Conservation (phyloP, 352 stramenopile species). For the Peronospora tabacina region DNA sequence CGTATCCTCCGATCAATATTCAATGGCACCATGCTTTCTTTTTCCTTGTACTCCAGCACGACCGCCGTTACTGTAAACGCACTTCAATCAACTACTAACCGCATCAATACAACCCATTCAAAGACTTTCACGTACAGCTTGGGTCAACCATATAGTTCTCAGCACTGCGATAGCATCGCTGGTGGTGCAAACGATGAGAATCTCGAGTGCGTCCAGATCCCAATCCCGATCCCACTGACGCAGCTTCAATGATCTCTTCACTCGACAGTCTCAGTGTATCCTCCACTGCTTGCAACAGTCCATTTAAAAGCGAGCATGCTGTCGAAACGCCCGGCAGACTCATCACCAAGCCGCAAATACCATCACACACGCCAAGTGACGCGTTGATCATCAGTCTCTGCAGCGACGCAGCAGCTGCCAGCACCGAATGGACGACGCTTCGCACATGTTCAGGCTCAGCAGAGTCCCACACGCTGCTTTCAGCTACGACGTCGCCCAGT, state of each 20-base stretch:
- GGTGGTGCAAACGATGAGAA: constrained; percentile 31
- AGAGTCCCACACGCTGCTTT: constrained; percentile 47
- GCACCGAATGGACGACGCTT: constrained; percentile 59
- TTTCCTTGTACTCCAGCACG: constrained; percentile 82
- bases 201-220: constrained; percentile 23
- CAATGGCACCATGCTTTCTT: constrained; percentile 70
- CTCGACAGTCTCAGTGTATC: constrained; percentile 44
- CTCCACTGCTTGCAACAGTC: constrained; percentile 63
- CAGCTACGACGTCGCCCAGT: constrained; percentile 44
- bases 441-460: constrained; percentile 54
- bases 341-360: constrained; percentile 72
- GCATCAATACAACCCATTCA: constrained; percentile 10
- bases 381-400: constrained; percentile 42
- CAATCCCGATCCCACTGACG: constrained; percentile 15
- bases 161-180: constrained; percentile 16
- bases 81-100: not conserved
- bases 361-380: constrained; percentile 49
- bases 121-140: constrained; percentile 39
- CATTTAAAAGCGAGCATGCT: constrained; percentile 56
- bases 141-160: constrained; percentile 60
- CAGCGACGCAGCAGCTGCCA: constrained; percentile 50
- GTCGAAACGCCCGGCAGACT: constrained; percentile 65
- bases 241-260: constrained; percentile 34
- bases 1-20: constrained; percentile 84
- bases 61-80: constrained; percentile 60